Conservation (phyloP, 2,329 filamentous ascomycete species). For the Blastomyces silverae region DNA sequence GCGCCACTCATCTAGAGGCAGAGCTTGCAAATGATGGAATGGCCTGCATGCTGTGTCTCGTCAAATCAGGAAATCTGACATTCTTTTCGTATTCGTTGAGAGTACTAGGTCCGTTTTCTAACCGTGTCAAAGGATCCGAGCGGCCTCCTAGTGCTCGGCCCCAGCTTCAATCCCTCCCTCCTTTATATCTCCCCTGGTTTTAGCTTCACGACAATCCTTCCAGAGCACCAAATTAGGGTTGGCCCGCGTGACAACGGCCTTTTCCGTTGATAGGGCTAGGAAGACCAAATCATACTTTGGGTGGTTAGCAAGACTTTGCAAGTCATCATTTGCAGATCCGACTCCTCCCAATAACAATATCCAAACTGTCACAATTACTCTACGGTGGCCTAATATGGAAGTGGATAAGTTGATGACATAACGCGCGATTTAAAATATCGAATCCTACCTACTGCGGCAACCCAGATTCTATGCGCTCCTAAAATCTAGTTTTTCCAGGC, state of each 20-base stretch:
- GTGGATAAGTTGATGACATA: not conserved
- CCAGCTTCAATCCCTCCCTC: not conserved
- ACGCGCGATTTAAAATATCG: too few species aligned
- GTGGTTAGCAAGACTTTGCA: not conserved
- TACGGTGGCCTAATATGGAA: not conserved
- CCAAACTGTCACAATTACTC: not conserved
- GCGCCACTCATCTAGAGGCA: constrained; percentile 5
- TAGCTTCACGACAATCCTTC: not conserved
- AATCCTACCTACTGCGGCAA: not conserved
- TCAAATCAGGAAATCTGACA: not conserved
- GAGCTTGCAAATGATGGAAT: not conserved
- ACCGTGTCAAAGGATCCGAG: not conserved
- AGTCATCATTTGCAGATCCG: not conserved
- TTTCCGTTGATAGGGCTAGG: not conserved
- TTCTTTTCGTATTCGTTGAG: constrained; percentile 1
- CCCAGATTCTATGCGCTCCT: not conserved
- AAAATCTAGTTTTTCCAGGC: not conserved
- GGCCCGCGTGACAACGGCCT: not conserved
- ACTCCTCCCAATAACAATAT: not conserved
- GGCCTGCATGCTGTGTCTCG: not conserved
- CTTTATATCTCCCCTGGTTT: not conserved
- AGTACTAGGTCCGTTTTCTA: not conserved
- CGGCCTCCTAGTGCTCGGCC: not conserved
- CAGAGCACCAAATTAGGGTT: not conserved
- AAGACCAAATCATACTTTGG: not conserved